These are phyloP conservation scores for Trichopus zeylanicus DNA, from an alignment of 116 monocot genomes.

Conservation along the genomic window DNA sequence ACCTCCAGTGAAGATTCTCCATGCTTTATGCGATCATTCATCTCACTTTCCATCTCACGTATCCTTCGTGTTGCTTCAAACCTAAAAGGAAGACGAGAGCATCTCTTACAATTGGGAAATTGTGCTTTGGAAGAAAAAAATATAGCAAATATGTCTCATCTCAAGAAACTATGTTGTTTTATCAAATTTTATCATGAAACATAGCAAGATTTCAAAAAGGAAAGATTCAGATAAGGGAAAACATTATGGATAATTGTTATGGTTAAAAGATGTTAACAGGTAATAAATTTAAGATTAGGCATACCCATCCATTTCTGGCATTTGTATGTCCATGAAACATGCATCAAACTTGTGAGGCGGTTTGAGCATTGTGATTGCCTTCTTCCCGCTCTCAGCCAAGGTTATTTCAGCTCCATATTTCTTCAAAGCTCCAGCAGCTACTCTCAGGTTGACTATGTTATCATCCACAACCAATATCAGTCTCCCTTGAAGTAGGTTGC, in stretches of 20 bases:
- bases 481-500: slow-evolving; percentile 65
- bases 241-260: too few species aligned
- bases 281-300: too few species aligned
- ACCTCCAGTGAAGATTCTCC: slow-evolving; percentile 20
- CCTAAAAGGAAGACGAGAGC: slow-evolving; percentile 16
- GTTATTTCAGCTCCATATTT: slow-evolving; percentile 94
- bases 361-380: slow-evolving; percentile 67
- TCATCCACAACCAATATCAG: slow-evolving; percentile 92
- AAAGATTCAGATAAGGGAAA: too few species aligned
- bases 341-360: slow-evolving; percentile 90
- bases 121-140: background rate
- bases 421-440: slow-evolving; percentile 88
- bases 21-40: slow-evolving; percentile 39
- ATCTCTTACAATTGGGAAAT: background rate
- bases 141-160: background rate
- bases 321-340: slow-evolving; percentile 99
- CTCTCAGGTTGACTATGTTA: slow-evolving; percentile 88
- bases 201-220: background rate
- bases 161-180: too few species aligned
- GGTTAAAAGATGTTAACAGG: too few species aligned
- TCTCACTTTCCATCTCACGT: slow-evolving; percentile 39
- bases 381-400: slow-evolving; percentile 70
- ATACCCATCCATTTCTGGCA: slow-evolving; percentile 98
- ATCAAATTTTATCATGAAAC: background rate
- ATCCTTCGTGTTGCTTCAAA: slow-evolving; percentile 73